A percentile compares a stretch with the other conserved stretches of the same genome.
phyloP scores from a whole-genome alignment of 148 eudicot genomes.

The Spergularia bocconei region DNA sequence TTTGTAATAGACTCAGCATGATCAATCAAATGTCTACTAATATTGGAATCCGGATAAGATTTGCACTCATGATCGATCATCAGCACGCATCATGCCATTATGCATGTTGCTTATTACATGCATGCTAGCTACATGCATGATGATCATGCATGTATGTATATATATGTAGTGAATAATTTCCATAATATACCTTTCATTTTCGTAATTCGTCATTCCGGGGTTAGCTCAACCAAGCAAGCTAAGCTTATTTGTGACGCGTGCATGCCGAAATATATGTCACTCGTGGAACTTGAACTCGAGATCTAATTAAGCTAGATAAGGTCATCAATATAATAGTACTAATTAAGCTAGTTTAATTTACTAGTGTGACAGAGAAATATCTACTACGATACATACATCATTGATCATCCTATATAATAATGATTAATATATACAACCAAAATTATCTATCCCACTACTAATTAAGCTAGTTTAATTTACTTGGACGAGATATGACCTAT shows the following conservation, averaged over 20 bases:
- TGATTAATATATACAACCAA: background rate
- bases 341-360: background rate
- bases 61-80: background rate
- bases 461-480: background rate
- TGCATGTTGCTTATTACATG: background rate
- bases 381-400: no score
- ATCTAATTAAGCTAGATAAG: background rate
- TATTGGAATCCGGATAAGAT: conserved; percentile 20
- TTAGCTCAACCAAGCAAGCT: no score
- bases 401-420: no score
- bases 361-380: no score
- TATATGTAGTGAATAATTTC: no score
- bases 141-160: no score
- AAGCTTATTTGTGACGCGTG: no score
- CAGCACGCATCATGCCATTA: background rate
- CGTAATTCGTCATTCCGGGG: no score
- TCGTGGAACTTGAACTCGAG: no score
- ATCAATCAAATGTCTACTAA: conserved; percentile 6
- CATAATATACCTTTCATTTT: no score
- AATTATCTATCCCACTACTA: background rate
- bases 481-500: background rate
- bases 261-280: no score
- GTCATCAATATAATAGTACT: background rate
- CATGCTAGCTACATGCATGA: no score
- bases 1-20: conserved; percentile 8